Conservation (phyloP, 2,329 filamentous ascomycete species). For the Penicillium decumbens region DNA sequence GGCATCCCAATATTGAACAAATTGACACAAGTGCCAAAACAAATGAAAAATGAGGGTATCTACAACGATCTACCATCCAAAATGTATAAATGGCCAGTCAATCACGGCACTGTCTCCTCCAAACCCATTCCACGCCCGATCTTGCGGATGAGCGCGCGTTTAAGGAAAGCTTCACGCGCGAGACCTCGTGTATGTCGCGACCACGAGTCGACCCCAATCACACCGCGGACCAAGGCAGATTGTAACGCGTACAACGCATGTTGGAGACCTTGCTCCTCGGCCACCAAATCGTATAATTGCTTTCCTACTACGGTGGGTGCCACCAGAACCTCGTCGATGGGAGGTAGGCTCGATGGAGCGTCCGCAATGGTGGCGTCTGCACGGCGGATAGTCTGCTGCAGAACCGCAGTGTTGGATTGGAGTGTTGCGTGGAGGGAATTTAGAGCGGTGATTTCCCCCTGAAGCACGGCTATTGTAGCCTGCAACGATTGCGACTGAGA, state of each 20-base stretch:
- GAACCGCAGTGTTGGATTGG: constrained; percentile 69
- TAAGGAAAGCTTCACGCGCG: constrained; percentile 47
- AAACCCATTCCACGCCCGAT: constrained; percentile 46
- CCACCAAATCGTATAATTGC: constrained; percentile 82
- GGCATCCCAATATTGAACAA: not conserved
- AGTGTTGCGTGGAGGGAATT: constrained; percentile 67
- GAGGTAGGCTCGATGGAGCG: constrained; percentile 58
- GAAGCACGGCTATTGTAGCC: constrained; percentile 62
- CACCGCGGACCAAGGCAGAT: constrained; percentile 42
- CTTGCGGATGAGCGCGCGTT: constrained; percentile 45
- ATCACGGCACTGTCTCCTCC: constrained; percentile 23
- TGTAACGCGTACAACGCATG: constrained; percentile 71
- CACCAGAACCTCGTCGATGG: constrained; percentile 87
- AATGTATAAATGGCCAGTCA: not conserved
- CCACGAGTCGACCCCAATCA: constrained; percentile 46
- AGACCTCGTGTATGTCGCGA: constrained; percentile 45
- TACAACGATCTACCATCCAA: constrained; percentile 2
- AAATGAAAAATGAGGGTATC: constrained; percentile 11
- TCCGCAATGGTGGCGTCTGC: constrained; percentile 73
- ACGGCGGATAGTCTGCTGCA: constrained; percentile 70
- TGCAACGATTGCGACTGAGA: constrained; percentile 77
- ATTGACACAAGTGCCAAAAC: not conserved
- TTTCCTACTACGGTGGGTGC: constrained; percentile 88
- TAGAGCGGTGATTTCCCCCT: constrained; percentile 68
- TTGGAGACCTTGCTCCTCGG: constrained; percentile 79